Percentiles rank a stretch among this genome's conserved stretches.
These are phyloP conservation scores for Tremellales sp. DNA, from an alignment of 1,284 basidiomycete genomes.

Conservation along the genomic window DNA sequence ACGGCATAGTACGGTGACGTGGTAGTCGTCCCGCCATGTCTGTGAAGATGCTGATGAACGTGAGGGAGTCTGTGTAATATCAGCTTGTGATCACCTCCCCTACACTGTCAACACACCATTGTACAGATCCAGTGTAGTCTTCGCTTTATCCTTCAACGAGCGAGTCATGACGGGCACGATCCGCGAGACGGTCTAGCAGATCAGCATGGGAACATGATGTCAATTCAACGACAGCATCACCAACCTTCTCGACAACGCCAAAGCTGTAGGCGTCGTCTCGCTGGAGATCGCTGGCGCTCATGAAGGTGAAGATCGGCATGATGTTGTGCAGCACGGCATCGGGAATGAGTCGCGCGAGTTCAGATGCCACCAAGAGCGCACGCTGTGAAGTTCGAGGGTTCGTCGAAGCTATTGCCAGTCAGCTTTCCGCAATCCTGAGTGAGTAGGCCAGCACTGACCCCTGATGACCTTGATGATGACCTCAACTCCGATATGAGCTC, in stretches of 20 bases:
- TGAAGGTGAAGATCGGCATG: conserved; percentile 99
- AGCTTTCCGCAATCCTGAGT: background rate
- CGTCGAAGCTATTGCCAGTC: conserved; percentile 61
- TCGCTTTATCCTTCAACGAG: conserved; percentile 60
- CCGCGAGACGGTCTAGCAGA: conserved; percentile 74
- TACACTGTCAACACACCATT: conserved; percentile 48
- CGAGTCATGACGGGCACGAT: conserved; percentile 90
- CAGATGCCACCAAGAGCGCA: conserved; percentile 83
- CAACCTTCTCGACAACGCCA: conserved; percentile 85
- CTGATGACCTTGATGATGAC: conserved; percentile 82
- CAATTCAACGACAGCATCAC: background rate
- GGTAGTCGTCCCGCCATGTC: conserved; percentile 49
- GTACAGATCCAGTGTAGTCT: conserved; percentile 59
- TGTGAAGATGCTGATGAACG: conserved; percentile 48
- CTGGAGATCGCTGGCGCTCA: conserved; percentile 94
- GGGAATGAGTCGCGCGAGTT: conserved; percentile 75
- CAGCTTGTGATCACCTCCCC: background rate
- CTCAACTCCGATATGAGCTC: conserved; percentile 57
- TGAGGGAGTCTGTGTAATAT: conserved; percentile 28
- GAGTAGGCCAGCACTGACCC: conserved; percentile 52
- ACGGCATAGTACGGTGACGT: conserved; percentile 47
- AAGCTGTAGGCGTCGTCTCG: conserved; percentile 95
- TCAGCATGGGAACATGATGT: background rate
- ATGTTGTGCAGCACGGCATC: conserved; percentile 90
- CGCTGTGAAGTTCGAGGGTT: conserved; percentile 96